Evolutionary conservation across 2,329 filamentous ascomycete genomes (phyloP).

Genomic region (Fusarium denticulatum): DNA sequence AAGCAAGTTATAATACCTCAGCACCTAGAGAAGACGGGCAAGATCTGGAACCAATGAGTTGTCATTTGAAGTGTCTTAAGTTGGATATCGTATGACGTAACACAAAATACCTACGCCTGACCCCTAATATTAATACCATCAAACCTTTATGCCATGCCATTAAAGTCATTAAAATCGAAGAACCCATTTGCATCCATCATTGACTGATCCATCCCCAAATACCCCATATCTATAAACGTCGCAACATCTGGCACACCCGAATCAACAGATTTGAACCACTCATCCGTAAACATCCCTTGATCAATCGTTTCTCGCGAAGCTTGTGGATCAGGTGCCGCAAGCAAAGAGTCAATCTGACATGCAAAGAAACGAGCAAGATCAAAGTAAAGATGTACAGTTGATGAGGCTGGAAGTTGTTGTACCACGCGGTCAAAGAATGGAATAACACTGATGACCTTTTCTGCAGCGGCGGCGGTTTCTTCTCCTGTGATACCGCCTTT

Average conservation of each 20-base stretch:
- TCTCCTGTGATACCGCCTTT: neutral
- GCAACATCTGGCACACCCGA: neutral
- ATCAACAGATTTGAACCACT: conserved; percentile 19
- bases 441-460: conserved; percentile 4
- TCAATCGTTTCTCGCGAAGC: conserved; percentile 5
- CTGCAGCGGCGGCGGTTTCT: neutral
- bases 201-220: conserved; percentile 7
- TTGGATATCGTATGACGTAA: too few species aligned
- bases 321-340: neutral
- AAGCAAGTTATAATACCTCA: neutral
- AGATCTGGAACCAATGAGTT: too few species aligned
- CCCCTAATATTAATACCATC: too few species aligned
- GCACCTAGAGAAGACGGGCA: too few species aligned
- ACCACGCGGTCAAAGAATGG: conserved; percentile 8
- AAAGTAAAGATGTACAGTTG: conserved; percentile 4
- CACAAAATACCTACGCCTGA: too few species aligned
- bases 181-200: neutral
- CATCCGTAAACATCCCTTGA: conserved; percentile 12
- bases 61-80: too few species aligned
- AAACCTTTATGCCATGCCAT: neutral
- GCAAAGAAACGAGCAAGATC: conserved; percentile 25
- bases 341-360: conserved; percentile 6
- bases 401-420: neutral
- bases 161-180: neutral
- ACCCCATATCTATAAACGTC: conserved; percentile 9